A percentile compares a stretch with the other conserved stretches of the same genome.
These are phyloP conservation scores for Cephalotrichum gorgonifer DNA, from an alignment of 2,329 filamentous ascomycete species.

Conservation along the genomic window DNA sequence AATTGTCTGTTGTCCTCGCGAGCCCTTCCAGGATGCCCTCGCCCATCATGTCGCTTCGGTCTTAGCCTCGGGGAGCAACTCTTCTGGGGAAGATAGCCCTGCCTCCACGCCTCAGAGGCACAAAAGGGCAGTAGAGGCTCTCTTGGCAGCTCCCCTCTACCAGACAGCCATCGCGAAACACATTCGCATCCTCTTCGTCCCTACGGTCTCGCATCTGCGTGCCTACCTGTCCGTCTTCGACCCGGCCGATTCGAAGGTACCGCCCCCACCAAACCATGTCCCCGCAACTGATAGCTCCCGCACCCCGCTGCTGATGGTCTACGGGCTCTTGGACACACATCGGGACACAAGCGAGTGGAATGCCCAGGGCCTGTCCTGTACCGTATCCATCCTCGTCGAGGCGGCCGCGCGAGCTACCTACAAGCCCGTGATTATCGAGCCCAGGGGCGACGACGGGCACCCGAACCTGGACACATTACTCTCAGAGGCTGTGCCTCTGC, in stretches of 20 bases:
- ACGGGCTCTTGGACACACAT: constrained; percentile 57
- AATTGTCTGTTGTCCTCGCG: constrained; percentile 57
- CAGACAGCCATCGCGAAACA: constrained; percentile 59
- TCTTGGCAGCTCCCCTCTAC: constrained; percentile 56
- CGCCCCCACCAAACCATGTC: constrained; percentile 22
- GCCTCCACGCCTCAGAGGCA: not conserved
- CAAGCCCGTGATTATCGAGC: constrained; percentile 36
- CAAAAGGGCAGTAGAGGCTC: constrained; percentile 8
- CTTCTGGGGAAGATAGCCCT: not conserved
- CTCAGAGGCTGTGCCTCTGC: constrained; percentile 46
- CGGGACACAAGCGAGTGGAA: constrained; percentile 63
- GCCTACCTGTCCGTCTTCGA: constrained; percentile 58
- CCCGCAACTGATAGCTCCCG: not conserved
- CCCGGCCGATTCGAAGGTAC: constrained; percentile 21
- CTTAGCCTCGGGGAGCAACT: not conserved
- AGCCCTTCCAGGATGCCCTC: constrained; percentile 54
- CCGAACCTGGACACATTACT: constrained; percentile 27
- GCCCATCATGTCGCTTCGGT: constrained; percentile 31
- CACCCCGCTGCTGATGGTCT: constrained; percentile 44
- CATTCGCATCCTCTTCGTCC: constrained; percentile 61
- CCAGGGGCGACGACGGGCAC: constrained; percentile 17
- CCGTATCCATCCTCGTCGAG: constrained; percentile 53
- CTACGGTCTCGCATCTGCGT: constrained; percentile 66
- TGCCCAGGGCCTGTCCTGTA: constrained; percentile 58
- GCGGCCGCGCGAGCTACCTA: constrained; percentile 37